These are phyloP conservation scores for Emergomyces orientalis DNA, from an alignment of 2,329 filamentous ascomycete species.

Conservation along the genomic window DNA sequence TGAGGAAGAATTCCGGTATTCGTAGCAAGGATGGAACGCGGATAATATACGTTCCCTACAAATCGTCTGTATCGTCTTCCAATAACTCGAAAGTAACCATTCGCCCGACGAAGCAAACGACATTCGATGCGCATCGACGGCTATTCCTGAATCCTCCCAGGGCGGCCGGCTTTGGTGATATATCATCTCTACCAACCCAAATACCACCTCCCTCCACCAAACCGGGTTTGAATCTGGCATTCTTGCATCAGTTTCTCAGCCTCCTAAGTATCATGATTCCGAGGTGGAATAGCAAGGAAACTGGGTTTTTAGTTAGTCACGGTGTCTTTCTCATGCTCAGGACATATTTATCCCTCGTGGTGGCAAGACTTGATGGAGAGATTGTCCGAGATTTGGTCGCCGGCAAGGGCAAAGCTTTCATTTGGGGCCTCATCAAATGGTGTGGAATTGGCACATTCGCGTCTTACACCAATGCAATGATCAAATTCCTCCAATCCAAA, in stretches of 20 bases:
- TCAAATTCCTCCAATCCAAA: slow-evolving; percentile 96
- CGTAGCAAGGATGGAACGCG: slow-evolving; percentile 89
- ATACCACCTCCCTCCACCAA: slow-evolving; percentile 86
- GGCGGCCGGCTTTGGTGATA: slow-evolving; percentile 65
- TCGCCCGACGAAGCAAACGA: slow-evolving; percentile 77
- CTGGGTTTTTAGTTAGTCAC: slow-evolving; percentile 79
- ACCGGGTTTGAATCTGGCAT: slow-evolving; percentile 87
- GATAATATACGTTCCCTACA: slow-evolving; percentile 91
- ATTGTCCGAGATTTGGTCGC: slow-evolving; percentile 95
- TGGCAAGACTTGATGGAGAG: slow-evolving; percentile 87
- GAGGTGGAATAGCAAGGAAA: slow-evolving; percentile 90
- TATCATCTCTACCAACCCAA: slow-evolving; percentile 45
- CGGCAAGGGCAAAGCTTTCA: slow-evolving; percentile 78
- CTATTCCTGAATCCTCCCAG: slow-evolving; percentile 86
- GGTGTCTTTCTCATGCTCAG: slow-evolving; percentile 80
- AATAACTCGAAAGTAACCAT: slow-evolving; percentile 86
- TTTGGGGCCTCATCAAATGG: slow-evolving; percentile 90
- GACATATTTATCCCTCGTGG: slow-evolving; percentile 87
- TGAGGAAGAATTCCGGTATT: slow-evolving; percentile 86
- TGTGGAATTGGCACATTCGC: slow-evolving; percentile 86
- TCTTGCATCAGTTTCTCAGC: slow-evolving; percentile 92
- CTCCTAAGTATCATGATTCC: slow-evolving; percentile 97
- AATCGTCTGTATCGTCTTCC: slow-evolving; percentile 29
- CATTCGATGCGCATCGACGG: slow-evolving; percentile 90
- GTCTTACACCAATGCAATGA: slow-evolving; percentile 97